Evolutionary conservation across 495 filamentous ascomycete species (phyloP), one percentile per base, ranked within the genome.

Genomic region (Neurospora sp.): DNA sequence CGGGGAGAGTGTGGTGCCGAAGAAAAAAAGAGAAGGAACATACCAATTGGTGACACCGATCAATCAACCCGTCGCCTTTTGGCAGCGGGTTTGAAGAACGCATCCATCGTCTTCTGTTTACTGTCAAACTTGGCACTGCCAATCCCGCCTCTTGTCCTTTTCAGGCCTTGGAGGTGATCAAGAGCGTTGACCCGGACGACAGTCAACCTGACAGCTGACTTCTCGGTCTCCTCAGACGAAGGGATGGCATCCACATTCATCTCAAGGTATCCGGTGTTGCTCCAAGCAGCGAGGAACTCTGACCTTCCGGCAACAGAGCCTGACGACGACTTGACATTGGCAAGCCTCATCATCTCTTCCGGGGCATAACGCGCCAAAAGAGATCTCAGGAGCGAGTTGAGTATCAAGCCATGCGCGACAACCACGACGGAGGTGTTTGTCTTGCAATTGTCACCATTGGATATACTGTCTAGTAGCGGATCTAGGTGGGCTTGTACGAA

Each of bases 321-420:
- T 6, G 53, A 65, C 53, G 27, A 35, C 7, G 27, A 2, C 4
- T 72, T 70, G 0, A 14, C 12, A 1, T 38, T 20, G 0, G 70
- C 71, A 35, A 78, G n/a, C 73, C 71, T 70, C 1, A 40, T 59
- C 42, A 76, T 20, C 71, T 80, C 79, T 2, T 8, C 61, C 0
- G 77, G 72, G 5, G 75, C 75, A 68, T 70, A 79, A 69, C 72
- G 69, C 20, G 79, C 79, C 22, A 93, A 77, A 44, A 96, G 80
- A 39, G 86, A 84, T 70, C 84, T 84, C 86, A 93, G 89, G 0
- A 97, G 78, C 27, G 88, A 82, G 27, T 86, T 87, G 1, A 97
- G 86, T 31, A 96, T 89, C 39, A 95, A 89, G 46, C 94, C 94
- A 78, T 97, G 94, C 14, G 93, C 89, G 18, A 95, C 91, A 35